Evolutionary conservation across 257 asterid genomes (phyloP).

Genomic region (Solanum chilense): DNA sequence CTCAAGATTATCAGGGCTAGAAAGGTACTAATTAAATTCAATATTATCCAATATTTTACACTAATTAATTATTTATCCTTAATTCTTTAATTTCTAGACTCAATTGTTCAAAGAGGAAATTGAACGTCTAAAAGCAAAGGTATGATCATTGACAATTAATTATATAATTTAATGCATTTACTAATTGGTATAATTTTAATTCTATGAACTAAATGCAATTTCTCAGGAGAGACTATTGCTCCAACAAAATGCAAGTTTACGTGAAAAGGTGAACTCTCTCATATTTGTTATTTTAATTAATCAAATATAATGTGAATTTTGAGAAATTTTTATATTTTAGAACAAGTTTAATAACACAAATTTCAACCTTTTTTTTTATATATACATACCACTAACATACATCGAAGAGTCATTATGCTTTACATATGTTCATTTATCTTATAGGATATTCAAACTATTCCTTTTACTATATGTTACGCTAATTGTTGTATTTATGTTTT

Average conservation of each 20-base stretch:
- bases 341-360: too few species aligned
- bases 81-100: constrained; percentile 2
- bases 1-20: constrained; percentile 37
- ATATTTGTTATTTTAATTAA: background rate
- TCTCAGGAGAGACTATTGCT: constrained; percentile 16
- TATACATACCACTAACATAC: background rate
- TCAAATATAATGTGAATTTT: too few species aligned
- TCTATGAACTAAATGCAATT: background rate
- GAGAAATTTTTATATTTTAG: background rate
- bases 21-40: constrained; percentile 23
- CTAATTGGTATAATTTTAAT: background rate
- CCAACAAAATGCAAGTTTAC: constrained; percentile 14
- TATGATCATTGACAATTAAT: background rate
- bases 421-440: background rate
- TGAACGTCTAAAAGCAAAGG: constrained; percentile 18
- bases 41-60: background rate
- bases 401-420: background rate
- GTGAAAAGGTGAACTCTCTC: constrained; percentile 10
- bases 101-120: constrained; percentile 17
- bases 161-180: background rate
- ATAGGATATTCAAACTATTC: background rate
- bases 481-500: background rate
- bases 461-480: background rate
- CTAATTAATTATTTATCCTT: background rate
- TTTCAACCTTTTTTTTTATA: background rate